Conservation (phyloP, 805 yeast genomes). For the Torulaspora quercuum region DNA sequence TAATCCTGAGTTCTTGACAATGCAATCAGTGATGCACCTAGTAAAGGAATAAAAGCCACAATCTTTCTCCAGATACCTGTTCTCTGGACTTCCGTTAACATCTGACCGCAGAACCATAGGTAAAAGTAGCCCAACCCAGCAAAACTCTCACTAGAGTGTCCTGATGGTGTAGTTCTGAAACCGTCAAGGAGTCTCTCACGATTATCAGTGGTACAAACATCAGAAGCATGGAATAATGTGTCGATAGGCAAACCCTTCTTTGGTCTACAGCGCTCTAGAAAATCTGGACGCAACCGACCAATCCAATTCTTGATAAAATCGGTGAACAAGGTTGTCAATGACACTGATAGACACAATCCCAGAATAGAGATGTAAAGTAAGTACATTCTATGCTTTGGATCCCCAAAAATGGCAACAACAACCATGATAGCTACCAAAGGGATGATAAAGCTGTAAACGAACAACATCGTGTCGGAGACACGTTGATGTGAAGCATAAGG, state of each 20-base stretch:
- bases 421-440: constrained; percentile 46
- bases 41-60: constrained; percentile 50
- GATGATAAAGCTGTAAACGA: constrained; percentile 49
- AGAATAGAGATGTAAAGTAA: constrained; percentile 60
- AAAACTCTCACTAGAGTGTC: constrained; percentile 71
- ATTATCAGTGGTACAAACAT: constrained; percentile 59
- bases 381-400: constrained; percentile 53
- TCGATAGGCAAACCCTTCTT: constrained; percentile 52
- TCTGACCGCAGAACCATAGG: constrained; percentile 67
- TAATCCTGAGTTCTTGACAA: constrained; percentile 86
- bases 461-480: constrained; percentile 55
- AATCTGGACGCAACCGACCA: constrained; percentile 91
- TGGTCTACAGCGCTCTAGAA: constrained; percentile 80
- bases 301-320: constrained; percentile 77
- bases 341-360: constrained; percentile 61
- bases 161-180: constrained; percentile 78
- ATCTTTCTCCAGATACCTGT: constrained; percentile 64
- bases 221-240: constrained; percentile 55
- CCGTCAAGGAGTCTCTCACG: constrained; percentile 54
- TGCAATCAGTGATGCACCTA: constrained; percentile 76
- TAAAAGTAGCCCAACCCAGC: constrained; percentile 62
- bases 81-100: constrained; percentile 45
- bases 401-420: constrained; percentile 34
- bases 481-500: constrained; percentile 76
- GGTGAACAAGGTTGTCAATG: constrained; percentile 60